Evolutionary conservation across 148 eudicot species (phyloP).

Genomic region (Silene conica): DNA sequence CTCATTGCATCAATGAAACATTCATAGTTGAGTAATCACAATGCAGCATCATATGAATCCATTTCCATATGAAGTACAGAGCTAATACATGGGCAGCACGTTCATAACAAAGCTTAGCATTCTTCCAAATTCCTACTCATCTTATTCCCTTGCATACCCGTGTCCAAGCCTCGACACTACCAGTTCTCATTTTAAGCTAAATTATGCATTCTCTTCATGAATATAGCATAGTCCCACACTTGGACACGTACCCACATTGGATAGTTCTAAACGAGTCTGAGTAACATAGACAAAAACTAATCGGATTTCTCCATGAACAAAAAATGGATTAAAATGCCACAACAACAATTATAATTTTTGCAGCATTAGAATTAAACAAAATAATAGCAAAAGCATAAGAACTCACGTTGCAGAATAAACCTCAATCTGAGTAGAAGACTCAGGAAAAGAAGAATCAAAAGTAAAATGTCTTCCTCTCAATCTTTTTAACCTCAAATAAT

Average conservation of each 20-base stretch:
- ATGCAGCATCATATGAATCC: too few relatives aligned
- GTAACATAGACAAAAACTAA: background rate
- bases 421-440: constrained; percentile 59
- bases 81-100: constrained; percentile 16
- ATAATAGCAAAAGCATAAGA: background rate
- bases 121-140: background rate
- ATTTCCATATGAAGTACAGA: background rate
- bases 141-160: too few relatives aligned
- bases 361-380: background rate
- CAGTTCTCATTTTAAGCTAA: too few relatives aligned
- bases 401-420: constrained; percentile 90
- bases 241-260: too few relatives aligned
- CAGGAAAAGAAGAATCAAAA: constrained; percentile 77
- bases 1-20: too few relatives aligned
- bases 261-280: too few relatives aligned
- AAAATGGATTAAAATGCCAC: constrained; percentile 15
- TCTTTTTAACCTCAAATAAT: constrained; percentile 80
- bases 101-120: constrained; percentile 2
- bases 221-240: too few relatives aligned
- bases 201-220: too few relatives aligned
- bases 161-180: too few relatives aligned
- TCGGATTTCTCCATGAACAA: too few relatives aligned
- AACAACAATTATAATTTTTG: too few relatives aligned
- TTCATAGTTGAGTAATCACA: background rate
- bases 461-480: constrained; percentile 83